phyloP scores from a whole-genome alignment of 192 early-diverging fungal species.

The Jimgerdemannia lactiflua region DNA sequence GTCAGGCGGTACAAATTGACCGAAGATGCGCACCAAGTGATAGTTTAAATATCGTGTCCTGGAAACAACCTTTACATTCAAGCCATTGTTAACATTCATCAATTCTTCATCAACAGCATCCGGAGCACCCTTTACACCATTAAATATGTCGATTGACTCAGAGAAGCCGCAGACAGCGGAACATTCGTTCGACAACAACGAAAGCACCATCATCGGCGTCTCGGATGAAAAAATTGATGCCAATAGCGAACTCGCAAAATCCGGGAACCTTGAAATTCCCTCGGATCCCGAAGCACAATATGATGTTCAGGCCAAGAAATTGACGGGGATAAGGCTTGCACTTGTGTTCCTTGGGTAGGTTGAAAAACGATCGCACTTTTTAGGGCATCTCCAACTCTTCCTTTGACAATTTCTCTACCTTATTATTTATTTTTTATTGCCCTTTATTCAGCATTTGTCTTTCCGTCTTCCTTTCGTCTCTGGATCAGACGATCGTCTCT shows the following conservation, averaged over 20 bases:
- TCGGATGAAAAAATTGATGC: background rate
- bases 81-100: too few relatives aligned
- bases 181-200: background rate
- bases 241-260: background rate
- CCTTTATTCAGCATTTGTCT: conserved; percentile 46
- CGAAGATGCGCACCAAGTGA: too few relatives aligned
- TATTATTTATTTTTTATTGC: background rate
- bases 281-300: background rate
- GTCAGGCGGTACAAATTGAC: too few relatives aligned
- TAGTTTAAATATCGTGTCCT: too few relatives aligned
- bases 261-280: background rate
- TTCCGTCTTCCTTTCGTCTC: conserved; percentile 65
- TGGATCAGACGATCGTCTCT: conserved; percentile 83
- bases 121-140: too few relatives aligned
- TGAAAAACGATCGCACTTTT: background rate
- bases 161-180: background rate
- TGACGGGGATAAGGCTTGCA: background rate
- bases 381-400: too few relatives aligned
- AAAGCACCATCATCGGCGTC: background rate
- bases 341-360: background rate
- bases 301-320: background rate
- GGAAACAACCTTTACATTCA: too few relatives aligned
- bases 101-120: too few relatives aligned
- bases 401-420: too few relatives aligned
- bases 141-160: background rate